Base-by-base conservation (phyloP, 108 stramenopile species). In the Discostella pseudostelligera region DNA sequence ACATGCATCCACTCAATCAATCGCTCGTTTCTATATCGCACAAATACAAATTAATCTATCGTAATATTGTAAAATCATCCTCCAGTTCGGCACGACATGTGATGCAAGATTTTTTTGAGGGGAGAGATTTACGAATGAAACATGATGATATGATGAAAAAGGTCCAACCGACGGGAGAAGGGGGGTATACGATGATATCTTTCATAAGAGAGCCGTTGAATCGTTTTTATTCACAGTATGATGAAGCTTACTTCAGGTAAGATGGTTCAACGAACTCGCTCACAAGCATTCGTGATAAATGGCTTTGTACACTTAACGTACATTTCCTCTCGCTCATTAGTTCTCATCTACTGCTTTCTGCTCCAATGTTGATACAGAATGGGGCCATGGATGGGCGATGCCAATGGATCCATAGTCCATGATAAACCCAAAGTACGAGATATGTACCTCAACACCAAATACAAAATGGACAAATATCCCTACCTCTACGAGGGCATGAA, bases 181-280 rank as follows among this genome's bases (percentile, higher is more conserved):
- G 46, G 17, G 60, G 65, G 2, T 70, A 65, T 17, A 57, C 45
- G 7, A 32, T 72, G 56, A 47, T 72, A 46, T 70, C 69, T 3
- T 78, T 78, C 36, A 45, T 78, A 16, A 56, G 76, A n/a, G 76
- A 78, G 3, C 76, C 76, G 20, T 47, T 70, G 26, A 53, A 53
- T 48, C 37, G 76, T 56, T 78, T 78, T 48, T 78, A 66, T 43
- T 78, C 76, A 0, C 66, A 64, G 0, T 78, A 70, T 26, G 76
- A 78, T 42, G 76, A 78, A 37, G 68, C 76, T 0, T 78, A 65
- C 40, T 66, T 62, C 39, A 56, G 76, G 39, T 59, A 45, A 56
- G 76, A 35, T 26, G 2, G 7, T 51, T 14, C 8, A 26, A 26
- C 22, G 26, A 25, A 13, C 25, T 26, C 50, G 8, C 25, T 0